Evolutionary conservation across 75 land plant genomes (phyloP).

Genomic region (Selaginella moellendorffii): DNA sequence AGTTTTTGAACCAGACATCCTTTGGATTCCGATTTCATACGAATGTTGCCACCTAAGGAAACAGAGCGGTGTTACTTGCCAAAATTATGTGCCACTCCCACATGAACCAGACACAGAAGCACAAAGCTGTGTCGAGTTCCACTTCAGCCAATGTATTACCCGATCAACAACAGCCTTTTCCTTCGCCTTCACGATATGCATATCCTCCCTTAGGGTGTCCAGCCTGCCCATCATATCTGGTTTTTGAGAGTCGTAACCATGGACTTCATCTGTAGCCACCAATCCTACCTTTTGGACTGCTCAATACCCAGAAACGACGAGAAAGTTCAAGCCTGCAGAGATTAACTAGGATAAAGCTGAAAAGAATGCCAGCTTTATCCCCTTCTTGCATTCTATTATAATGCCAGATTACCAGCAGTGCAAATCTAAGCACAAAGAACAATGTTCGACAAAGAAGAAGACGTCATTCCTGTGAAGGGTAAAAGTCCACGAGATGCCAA

Average conservation of each 20-base stretch:
- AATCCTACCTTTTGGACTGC: conserved; percentile 6
- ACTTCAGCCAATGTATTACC: conserved; percentile 27
- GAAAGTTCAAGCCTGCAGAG: too few relatives aligned
- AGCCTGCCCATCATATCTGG: conserved; percentile 18
- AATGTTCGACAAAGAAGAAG: too few relatives aligned
- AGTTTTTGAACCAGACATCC: conserved; percentile 24
- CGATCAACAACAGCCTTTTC: conserved; percentile 23
- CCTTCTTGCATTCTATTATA: too few relatives aligned
- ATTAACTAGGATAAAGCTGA: too few relatives aligned
- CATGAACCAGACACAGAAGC: conserved; percentile 1
- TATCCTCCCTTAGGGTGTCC: conserved; percentile 12
- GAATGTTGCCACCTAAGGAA: conserved; percentile 28
- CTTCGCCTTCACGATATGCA: conserved; percentile 12
- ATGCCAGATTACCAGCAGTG: too few relatives aligned
- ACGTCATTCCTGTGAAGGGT: too few relatives aligned
- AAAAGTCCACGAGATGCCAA: too few relatives aligned
- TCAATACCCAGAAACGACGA: too few relatives aligned
- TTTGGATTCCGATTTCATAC: conserved; percentile 26
- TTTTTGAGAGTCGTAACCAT: conserved; percentile 5
- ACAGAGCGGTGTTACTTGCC: background rate
- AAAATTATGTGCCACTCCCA: too few relatives aligned
- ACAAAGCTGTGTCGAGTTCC: conserved; percentile 27
- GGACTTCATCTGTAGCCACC: conserved; percentile 13
- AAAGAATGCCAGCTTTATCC: too few relatives aligned
- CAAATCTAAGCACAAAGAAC: too few relatives aligned